phyloP scores from a whole-genome alignment of 805 yeast genomes.

The Nakazawaea ishiwadae region DNA sequence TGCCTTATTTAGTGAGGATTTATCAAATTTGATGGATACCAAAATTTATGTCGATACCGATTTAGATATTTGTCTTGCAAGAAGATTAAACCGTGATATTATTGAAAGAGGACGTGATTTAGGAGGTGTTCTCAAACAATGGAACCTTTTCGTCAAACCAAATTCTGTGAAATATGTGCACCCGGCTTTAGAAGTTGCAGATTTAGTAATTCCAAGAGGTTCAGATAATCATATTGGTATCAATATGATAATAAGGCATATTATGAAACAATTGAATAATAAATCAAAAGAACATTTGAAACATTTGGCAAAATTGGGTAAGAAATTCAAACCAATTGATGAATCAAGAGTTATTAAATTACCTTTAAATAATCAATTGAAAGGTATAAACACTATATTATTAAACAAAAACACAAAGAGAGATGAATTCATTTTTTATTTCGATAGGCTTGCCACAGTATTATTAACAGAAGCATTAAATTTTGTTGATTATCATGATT shows the following conservation, averaged over 20 bases:
- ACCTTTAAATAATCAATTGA: constrained; percentile 58
- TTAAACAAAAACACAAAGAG: constrained; percentile 49
- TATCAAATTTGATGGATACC: constrained; percentile 74
- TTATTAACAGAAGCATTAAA: constrained; percentile 69
- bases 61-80: constrained; percentile 84
- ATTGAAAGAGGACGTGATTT: constrained; percentile 82
- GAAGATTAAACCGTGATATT: constrained; percentile 85
- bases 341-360: constrained; percentile 31
- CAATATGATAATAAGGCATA: constrained; percentile 71
- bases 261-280: constrained; percentile 59
- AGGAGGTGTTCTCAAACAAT: constrained; percentile 77
- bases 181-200: constrained; percentile 77
- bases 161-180: constrained; percentile 71
- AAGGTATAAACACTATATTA: constrained; percentile 68
- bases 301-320: constrained; percentile 56
- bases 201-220: constrained; percentile 87
- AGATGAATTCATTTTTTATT: constrained; percentile 81
- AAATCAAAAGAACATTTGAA: constrained; percentile 68
- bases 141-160: constrained; percentile 91
- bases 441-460: constrained; percentile 74
- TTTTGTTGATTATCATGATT: constrained; percentile 35
- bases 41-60: constrained; percentile 93
- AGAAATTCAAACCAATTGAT: constrained; percentile 26
- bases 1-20: constrained; percentile 66
- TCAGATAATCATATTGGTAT: constrained; percentile 80